A percentile compares a stretch with the other conserved stretches of the same genome.
phyloP scores from a whole-genome alignment of 768 basidiomycete species.

The Jaapia argillacea region DNA sequence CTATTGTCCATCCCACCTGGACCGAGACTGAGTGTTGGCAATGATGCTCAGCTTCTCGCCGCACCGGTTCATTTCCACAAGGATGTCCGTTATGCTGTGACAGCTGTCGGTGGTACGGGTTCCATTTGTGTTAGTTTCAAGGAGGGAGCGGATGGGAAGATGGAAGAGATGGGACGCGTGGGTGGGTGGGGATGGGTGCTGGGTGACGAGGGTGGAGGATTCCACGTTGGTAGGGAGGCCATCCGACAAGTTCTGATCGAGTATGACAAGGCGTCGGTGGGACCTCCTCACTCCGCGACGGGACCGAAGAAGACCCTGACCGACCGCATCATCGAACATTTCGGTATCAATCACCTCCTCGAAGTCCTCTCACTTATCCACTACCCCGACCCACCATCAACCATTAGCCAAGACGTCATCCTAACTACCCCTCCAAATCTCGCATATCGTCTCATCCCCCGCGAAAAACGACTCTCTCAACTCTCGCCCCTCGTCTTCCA shows the following conservation, averaged over 20 bases:
- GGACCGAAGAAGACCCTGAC: constrained; percentile 23
- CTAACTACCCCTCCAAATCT: constrained; percentile 9
- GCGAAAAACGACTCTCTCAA: constrained; percentile 68
- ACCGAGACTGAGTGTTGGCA: constrained; percentile 50
- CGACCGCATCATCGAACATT: constrained; percentile 38
- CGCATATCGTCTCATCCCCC: constrained; percentile 23
- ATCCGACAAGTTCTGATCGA: constrained; percentile 56
- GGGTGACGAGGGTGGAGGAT: constrained; percentile 80
- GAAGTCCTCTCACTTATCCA: constrained; percentile 62
- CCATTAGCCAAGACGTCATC: no score
- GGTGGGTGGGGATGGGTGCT: constrained; percentile 84
- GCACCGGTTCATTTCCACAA: constrained; percentile 58
- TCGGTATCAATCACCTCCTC: constrained; percentile 44
- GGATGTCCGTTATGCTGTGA: constrained; percentile 53
- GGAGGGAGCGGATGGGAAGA: constrained; percentile 24
- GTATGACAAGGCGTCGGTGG: constrained; percentile 37
- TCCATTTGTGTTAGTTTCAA: constrained; percentile 63
- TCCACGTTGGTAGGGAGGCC: constrained; percentile 67
- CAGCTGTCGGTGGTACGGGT: constrained; percentile 77
- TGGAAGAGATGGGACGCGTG: constrained; percentile 56
- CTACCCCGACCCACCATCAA: constrained; percentile 51
- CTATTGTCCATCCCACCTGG: constrained; percentile 51
- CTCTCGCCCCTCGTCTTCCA: constrained; percentile 71
- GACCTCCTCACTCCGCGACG: not conserved
- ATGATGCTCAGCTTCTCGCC: constrained; percentile 81